Conservation (phyloP, 495 filamentous ascomycete genomes). For the Aspergillus bridgeri region DNA sequence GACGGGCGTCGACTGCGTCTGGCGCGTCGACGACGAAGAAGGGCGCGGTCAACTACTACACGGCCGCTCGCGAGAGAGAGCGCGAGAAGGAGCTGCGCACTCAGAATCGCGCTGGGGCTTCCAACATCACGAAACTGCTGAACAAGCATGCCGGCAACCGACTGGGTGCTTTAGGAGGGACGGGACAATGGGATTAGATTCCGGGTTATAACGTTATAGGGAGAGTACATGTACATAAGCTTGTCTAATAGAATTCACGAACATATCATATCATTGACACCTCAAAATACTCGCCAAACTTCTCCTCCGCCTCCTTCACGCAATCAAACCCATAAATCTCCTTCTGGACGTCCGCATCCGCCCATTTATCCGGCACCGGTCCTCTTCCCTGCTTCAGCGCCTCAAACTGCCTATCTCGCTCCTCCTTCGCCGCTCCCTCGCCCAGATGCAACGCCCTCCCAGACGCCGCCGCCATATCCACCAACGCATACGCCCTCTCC, state of each 20-base stretch:
- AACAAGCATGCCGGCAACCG: slow-evolving; percentile 35
- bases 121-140: slow-evolving; percentile 36
- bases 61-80: slow-evolving; percentile 69
- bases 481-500: slow-evolving; percentile 63
- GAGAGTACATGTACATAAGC: too few relatives aligned
- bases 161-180: slow-evolving; percentile 30
- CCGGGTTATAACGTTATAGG: too few relatives aligned
- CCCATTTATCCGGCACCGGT: slow-evolving; percentile 74
- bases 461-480: slow-evolving; percentile 65
- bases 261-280: slow-evolving; percentile 17
- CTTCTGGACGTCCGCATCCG: slow-evolving; percentile 71
- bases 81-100: slow-evolving; percentile 56
- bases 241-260: neutral
- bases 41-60: slow-evolving; percentile 77
- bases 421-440: slow-evolving; percentile 70
- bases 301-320: slow-evolving; percentile 55
- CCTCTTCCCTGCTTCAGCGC: slow-evolving; percentile 57
- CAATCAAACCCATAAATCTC: slow-evolving; percentile 74
- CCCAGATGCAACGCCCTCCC: slow-evolving; percentile 70
- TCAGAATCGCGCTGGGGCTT: slow-evolving; percentile 39
- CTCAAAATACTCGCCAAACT: slow-evolving; percentile 57
- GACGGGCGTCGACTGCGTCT: slow-evolving; percentile 34
- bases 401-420: slow-evolving; percentile 69
- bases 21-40: slow-evolving; percentile 61
- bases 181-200: slow-evolving; percentile 39